These are phyloP conservation scores for Agrostemma githago DNA, from an alignment of 148 eudicot species.

Conservation along the genomic window DNA sequence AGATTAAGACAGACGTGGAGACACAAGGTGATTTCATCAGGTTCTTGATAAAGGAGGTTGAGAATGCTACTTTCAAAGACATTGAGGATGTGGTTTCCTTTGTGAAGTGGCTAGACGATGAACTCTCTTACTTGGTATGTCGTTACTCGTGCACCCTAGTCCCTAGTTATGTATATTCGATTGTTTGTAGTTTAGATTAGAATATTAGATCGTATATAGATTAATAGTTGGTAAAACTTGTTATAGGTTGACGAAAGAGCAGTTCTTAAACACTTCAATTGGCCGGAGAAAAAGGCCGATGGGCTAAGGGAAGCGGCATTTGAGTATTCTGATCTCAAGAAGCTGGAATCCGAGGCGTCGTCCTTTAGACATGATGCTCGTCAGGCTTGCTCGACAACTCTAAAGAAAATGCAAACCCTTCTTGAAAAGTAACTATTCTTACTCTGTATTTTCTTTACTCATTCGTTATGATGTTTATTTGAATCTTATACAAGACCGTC, in stretches of 20 bases:
- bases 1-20: conserved; percentile 90
- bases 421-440: conserved; percentile 61
- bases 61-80: conserved; percentile 64
- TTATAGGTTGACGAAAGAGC: conserved; percentile 94
- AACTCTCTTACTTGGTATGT: conserved; percentile 83
- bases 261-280: conserved; percentile 84
- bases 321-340: conserved; percentile 86
- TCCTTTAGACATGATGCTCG: conserved; percentile 59
- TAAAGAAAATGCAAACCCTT: conserved; percentile 91
- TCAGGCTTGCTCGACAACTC: conserved; percentile 64
- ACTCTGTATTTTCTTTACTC: background rate
- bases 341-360: conserved; percentile 75
- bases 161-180: background rate
- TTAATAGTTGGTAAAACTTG: background rate
- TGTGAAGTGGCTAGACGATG: conserved; percentile 97
- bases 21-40: conserved; percentile 88
- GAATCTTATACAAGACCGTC: background rate
- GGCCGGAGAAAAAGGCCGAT: conserved; percentile 98
- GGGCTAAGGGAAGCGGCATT: conserved; percentile 96
- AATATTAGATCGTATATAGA: background rate
- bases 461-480: background rate
- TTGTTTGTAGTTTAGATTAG: background rate
- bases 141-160: background rate
- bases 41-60: conserved; percentile 77
- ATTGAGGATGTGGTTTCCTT: conserved; percentile 87